Base-by-base conservation (phyloP, 352 stramenopile species). In the Aphanomyces euteiches region DNA sequence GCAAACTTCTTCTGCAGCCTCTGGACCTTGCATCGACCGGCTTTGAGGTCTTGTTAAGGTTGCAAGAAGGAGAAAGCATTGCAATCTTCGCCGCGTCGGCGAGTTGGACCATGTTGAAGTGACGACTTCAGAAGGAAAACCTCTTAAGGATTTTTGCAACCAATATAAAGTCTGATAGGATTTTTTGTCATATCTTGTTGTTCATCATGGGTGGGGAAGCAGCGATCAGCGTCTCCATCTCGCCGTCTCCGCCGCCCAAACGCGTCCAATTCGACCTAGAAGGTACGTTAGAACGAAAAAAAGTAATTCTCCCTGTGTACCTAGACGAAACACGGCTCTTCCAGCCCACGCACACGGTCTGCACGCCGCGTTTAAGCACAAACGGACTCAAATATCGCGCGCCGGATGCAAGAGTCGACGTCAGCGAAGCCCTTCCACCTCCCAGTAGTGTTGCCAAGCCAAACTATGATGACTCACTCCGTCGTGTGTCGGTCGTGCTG, bases 391-490 rank as follows among this genome's bases (percentile, higher is more conserved):
- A 80, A 34, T 95, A 95, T 75, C 83, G 85, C 53, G 90, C 88
- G 70, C 87, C 87, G 12, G 83, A 88, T 68, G 87, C 92, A 66
- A 84, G 87, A 45, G 74, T 93, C 7, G 81, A 80, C 17, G 73
- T 83, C 61, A 85, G 77, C 56, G 82, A 80, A 47, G 85, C 78
- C 53, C 73, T 95, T n/a, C 83, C 83, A 41, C 83, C 84, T 37
- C 83, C 85, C 4, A 91, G 82, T 15, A 93, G 85, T 43, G 85
- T 97, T 58, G 89, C 84, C 48, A 84, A 95, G 74, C 89, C 89
- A 53, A 97, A 97, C 70, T 97, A 96, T 74, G 88, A 97, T 72
- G 90, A 97, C 70, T 93, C 92, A 39, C 61, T 97, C 63, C 79
- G 87, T 56, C 84, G 88, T 74, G 88, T 95, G 64, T 93, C 84